Conservation (phyloP, 2,329 filamentous ascomycete species). For the Colletotrichum liaoningense region DNA sequence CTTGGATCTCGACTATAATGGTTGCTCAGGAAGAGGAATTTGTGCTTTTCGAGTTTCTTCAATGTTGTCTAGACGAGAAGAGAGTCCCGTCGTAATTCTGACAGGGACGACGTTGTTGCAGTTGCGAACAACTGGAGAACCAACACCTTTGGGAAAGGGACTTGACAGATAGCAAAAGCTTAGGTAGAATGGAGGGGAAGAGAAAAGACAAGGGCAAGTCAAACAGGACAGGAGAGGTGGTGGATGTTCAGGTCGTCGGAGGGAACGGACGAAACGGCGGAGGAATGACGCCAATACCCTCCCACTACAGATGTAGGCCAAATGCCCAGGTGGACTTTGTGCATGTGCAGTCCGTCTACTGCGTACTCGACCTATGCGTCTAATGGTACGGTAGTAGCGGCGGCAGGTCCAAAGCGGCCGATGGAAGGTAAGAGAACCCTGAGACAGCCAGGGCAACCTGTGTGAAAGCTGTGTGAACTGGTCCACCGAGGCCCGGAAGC, state of each 20-base stretch:
- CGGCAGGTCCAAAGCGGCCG: not conserved
- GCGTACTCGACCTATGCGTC: not conserved
- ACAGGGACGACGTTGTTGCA: not conserved
- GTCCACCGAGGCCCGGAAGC: constrained; percentile 13
- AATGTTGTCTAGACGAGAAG: not conserved
- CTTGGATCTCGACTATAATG: not conserved
- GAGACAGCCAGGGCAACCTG: constrained; percentile 1
- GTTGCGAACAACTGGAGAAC: not conserved
- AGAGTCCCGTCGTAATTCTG: not conserved
- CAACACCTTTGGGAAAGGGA: not conserved
- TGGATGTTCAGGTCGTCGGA: constrained; percentile 25
- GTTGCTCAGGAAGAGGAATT: not conserved
- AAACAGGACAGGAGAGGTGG: constrained; percentile 4
- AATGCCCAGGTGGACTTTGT: constrained; percentile 1
- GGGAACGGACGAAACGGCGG: constrained; percentile 34
- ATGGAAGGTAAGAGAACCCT: constrained; percentile 18
- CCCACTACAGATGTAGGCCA: not conserved
- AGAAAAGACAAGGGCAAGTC: not conserved
- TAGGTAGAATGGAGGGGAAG: not conserved
- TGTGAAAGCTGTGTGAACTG: not conserved
- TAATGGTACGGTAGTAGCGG: not conserved
- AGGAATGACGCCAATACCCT: constrained; percentile 30
- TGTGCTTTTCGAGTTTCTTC: too few relatives aligned
- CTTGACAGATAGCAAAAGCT: constrained; percentile 4
- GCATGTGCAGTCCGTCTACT: constrained; percentile 7